Base-by-base conservation (phyloP, 306 rosid species). In the Lagenaria siceraria region DNA sequence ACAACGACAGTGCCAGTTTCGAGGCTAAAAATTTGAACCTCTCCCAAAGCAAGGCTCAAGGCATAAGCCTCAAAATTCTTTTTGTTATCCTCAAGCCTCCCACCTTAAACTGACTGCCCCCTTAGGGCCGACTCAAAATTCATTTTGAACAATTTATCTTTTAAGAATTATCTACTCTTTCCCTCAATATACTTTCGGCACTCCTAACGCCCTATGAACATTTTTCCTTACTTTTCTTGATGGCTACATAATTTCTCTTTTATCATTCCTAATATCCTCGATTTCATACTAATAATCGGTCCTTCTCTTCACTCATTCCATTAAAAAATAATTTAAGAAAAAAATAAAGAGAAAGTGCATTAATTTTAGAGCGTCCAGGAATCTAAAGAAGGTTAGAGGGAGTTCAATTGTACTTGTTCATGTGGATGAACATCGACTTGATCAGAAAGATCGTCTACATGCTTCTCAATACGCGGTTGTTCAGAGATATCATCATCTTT, bases 401-500 rank as follows among this genome's bases (percentile, higher is more conserved):
- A 53, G 82, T 65, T 52, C 29, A 40, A 74, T 65, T 31, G 31
- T 78, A 84, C 95, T 89, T 83, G 90, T 80, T 85, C 98, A 65
- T 82, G 88, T 70, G 81, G 81, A 80, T 81, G 84, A 77, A 79
- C 77, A 73, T 90, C 97, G 36, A 77, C 78, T 83, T 86, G 88
- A 66, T 78, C 80, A 69, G 79, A 76, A 82, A 87, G 76, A 82
- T 86, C 91, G 61, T 90, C 96, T 11, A 75, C 77, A 42, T 86
- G 93, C 88, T 85, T 89, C 78, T 87, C 95, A 77, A 64, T 82
- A 52, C 74, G 85, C 59, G 63, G 86, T 46, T 86, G 96, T 78
- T 91, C 97, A 69, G 86, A 85, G 80, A 83, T 60, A 86, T 89
- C 84, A 60, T 88, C 97, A 81, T 88, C 97, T 68, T 89, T 96